Evolutionary conservation across 257 asterid genomes (phyloP), one percentile per base, ranked within the genome.

Genomic region (Forsythia suspensa): DNA sequence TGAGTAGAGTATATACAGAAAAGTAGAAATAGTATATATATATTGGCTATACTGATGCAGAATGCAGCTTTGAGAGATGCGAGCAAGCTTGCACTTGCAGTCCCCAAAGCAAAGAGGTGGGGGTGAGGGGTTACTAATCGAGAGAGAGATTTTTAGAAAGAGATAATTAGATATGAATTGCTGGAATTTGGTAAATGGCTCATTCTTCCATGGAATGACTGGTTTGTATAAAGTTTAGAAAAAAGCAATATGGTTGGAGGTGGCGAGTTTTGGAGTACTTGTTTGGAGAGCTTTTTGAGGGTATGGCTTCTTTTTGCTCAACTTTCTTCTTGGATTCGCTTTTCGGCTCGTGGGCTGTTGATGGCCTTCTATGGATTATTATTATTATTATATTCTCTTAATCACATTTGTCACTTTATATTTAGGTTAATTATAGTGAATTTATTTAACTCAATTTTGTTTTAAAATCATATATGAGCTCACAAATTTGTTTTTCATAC

Each of bases 11-110:
- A 21, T 63, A 63, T 7, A 36, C 11, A 55, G 44, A 16, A 76
- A 78, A 66, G 78, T 55, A 70, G 86, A 36, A 82, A 78, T 84
- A 67, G 69, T 71, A 42, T 72, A 65, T 61, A 63, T 63, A 71
- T 38, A 59, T 75, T 68, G 76, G 77, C 74, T 55, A 48, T 66
- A 44, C 38, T 59, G 71, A 40, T 70, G 78, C 84, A 88, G 86
- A 84, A 5, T 81, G 81, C 91, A 84, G 89, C 91, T 89, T 88
- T 80, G 94, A 90, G 88, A 89, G 90, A 70, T 76, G 90, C 84
- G 84, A 83, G 83, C 84, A 79, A 87, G 83, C 83, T 87, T 78
- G 85, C 87, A 80, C 74, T 78, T 82, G 88, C 89, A 87, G 88
- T 87, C 86, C 80, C 91, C 92, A 83, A 87, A 85, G 93, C 91